Evolutionary conservation across 139 green algal species (phyloP).

Genomic region (Chlamydomonas sphaeroides): DNA sequence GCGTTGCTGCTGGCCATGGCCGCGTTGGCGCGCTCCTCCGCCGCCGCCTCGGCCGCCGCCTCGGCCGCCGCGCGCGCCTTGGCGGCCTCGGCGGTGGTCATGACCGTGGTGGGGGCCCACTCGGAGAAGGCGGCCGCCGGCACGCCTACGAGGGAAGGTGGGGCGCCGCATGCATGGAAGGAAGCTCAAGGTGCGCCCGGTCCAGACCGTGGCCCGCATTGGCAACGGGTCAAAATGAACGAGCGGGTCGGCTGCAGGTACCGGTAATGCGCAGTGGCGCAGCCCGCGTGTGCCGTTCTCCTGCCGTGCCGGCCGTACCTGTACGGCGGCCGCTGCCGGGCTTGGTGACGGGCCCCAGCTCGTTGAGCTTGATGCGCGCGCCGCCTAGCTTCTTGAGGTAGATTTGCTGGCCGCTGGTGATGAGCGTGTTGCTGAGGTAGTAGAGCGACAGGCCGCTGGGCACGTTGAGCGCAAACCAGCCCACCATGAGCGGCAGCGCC

Average conservation of each 20-base stretch:
- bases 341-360: conserved; percentile 78
- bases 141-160: not conserved
- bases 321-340: conserved; percentile 60
- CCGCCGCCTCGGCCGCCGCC: not conserved
- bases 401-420: conserved; percentile 69
- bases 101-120: conserved; percentile 7
- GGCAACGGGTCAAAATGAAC: too few relatives aligned
- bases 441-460: conserved; percentile 89
- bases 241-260: not conserved
- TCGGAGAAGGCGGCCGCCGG: not conserved
- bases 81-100: conserved; percentile 24
- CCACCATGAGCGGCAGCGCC: conserved; percentile 88
- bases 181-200: too few relatives aligned
- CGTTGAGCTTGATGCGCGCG: conserved; percentile 61
- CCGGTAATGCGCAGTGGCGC: not conserved
- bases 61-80: conserved; percentile 27
- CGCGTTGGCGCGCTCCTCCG: not conserved
- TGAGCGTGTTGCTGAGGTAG: conserved; percentile 89
- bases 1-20: not conserved
- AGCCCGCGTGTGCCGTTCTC: not conserved
- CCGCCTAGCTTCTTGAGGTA: conserved; percentile 90
- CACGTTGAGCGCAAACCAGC: conserved; percentile 91
- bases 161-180: not conserved
- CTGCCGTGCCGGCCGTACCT: conserved; percentile 12
- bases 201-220: too few relatives aligned